Conservation (phyloP, 208 protist genomes). For the Wallacemonas sp. region DNA sequence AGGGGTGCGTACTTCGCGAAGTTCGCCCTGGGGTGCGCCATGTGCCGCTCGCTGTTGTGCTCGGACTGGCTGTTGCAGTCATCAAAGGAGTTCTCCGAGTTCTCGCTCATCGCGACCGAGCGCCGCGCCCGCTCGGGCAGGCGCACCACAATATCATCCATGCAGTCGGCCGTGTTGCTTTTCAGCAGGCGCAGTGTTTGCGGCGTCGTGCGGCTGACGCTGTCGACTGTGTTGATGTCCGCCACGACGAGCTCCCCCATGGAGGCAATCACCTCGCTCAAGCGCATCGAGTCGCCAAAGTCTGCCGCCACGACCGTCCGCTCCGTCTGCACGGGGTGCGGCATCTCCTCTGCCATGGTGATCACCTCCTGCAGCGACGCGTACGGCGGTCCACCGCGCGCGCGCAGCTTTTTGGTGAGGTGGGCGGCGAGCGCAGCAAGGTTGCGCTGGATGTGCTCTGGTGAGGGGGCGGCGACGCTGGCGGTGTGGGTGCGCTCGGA, state of each 20-base stretch:
- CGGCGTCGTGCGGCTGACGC: neutral
- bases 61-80: neutral
- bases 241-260: slow-evolving; percentile 7
- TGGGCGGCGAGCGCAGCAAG: neutral
- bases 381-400: neutral
- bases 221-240: too few species aligned
- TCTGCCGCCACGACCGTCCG: neutral
- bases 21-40: neutral
- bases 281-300: neutral
- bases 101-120: neutral
- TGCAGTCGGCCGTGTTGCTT: neutral
- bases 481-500: neutral
- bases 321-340: neutral
- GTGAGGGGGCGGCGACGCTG: neutral
- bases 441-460: neutral
- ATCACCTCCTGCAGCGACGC: neutral
- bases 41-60: neutral
- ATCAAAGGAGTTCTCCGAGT: neutral
- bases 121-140: neutral
- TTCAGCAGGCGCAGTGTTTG: neutral
- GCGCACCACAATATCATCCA: slow-evolving; percentile 5
- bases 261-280: neutral
- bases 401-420: neutral
- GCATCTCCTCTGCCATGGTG: neutral
- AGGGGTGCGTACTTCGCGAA: slow-evolving; percentile 8